A percentile compares a stretch with the other conserved stretches of the same genome.
phyloP scores from a whole-genome alignment of 768 basidiomycete species.

The Mycena latifolia region DNA sequence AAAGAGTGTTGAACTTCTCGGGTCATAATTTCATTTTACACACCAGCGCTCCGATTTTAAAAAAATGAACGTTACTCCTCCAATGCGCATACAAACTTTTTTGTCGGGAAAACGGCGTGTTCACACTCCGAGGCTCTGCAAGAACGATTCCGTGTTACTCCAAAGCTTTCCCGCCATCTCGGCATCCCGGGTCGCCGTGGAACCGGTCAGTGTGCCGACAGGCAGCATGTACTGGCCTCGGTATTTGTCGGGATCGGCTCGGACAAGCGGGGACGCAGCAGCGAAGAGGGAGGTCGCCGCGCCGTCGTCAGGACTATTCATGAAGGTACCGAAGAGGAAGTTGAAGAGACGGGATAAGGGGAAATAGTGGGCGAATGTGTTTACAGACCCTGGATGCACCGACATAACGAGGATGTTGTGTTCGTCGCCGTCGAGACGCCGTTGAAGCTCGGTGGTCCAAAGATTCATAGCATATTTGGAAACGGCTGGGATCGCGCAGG shows the following conservation, averaged over 20 bases:
- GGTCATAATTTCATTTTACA: too few species aligned
- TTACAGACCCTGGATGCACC: constrained; percentile 57
- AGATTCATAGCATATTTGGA: constrained; percentile 66
- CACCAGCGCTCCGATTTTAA: too few species aligned
- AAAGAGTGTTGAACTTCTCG: too few species aligned
- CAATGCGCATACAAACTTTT: too few species aligned
- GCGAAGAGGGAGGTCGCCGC: constrained; percentile 54
- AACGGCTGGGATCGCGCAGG: neutral
- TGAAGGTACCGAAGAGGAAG: constrained; percentile 27
- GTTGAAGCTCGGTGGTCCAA: constrained; percentile 64
- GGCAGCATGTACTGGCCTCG: constrained; percentile 54
- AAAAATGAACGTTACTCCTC: too few species aligned
- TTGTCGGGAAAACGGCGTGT: too few species aligned
- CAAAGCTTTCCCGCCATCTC: constrained; percentile 54
- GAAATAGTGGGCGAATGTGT: constrained; percentile 42
- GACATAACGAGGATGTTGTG: constrained; percentile 51
- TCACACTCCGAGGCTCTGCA: constrained; percentile 40
- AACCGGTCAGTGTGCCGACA: constrained; percentile 43
- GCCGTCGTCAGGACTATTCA: constrained; percentile 44
- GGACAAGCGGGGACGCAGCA: constrained; percentile 51
- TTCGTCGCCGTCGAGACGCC: constrained; percentile 48
- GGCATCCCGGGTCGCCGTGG: constrained; percentile 42
- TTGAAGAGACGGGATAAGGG: constrained; percentile 31
- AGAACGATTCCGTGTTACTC: constrained; percentile 49
- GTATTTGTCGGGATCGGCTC: constrained; percentile 45